Base-by-base conservation (phyloP, 2,329 filamentous ascomycete species). In the Aspergillaceae sp. region DNA sequence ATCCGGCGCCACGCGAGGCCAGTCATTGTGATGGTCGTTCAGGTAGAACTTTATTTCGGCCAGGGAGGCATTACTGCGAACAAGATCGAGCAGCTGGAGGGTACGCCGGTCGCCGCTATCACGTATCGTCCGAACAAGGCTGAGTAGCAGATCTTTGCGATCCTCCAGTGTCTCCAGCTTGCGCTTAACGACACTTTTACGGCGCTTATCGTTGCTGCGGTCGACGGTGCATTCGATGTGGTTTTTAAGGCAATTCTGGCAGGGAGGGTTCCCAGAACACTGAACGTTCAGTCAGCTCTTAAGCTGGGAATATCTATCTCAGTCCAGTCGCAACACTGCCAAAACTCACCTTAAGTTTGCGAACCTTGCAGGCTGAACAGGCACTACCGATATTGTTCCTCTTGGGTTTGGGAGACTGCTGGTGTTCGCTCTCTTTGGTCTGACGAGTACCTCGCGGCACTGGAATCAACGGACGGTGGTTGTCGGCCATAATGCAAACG, bases 11-110 rank as follows among this genome's bases (percentile, higher is more conserved):
- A 48, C 42, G 6, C 46, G 48, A 26, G 52, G 44, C 26, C 57
- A 46, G 42, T 58, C 45, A 19, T 19, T 19, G 19, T 19, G 19
- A 19, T 19, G 19, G 9, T 52, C 52, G 42, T 61, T 54, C 30
- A 64, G 48, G 34, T 57, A 57, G 7, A 47, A 49, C 40, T 53
- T 51, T 35, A 63, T 56, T 10, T 63, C 61, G 27, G 53, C 47
- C 10, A 62, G 41, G 4, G 59, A 51, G 6, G 57, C 58, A 41
- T 61, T 49, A 36, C 51, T 58, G 30, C 59, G 60, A 38, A 63
- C 56, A 4, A 62, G 45, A 36, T 56, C 57, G 7, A 62, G 30
- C 26, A 62, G 48, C 7, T 54, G 57, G 2, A 49, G 45, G 27
- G 51, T 51, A 33, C 46, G 47, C 34, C 41, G 47, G 11, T 52